These are phyloP conservation scores for Craspedostauros australis DNA, from an alignment of 108 stramenopile species.

Conservation along the genomic window DNA sequence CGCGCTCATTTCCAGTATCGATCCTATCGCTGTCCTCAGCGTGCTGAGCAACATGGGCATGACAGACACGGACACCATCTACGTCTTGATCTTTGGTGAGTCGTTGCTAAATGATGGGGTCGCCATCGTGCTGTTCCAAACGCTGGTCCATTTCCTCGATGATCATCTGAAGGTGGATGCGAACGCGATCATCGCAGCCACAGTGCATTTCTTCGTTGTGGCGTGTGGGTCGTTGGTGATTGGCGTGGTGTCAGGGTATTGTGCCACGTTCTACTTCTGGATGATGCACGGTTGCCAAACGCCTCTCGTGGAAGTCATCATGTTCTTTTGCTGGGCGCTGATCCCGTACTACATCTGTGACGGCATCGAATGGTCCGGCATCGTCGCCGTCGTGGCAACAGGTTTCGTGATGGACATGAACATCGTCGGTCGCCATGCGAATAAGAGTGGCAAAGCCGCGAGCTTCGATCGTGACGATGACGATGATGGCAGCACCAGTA, in stretches of 20 bases:
- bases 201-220: constrained; percentile 77
- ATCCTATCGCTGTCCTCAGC: constrained; percentile 85
- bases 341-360: constrained; percentile 89
- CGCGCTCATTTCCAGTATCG: constrained; percentile 82
- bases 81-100: constrained; percentile 91
- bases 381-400: constrained; percentile 87
- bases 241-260: constrained; percentile 62
- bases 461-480: constrained; percentile 27
- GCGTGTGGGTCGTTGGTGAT: constrained; percentile 73
- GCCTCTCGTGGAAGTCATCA: constrained; percentile 76
- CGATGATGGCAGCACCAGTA: constrained; percentile 40
- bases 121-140: constrained; percentile 75
- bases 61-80: constrained; percentile 66
- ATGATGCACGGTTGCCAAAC: constrained; percentile 57
- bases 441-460: constrained; percentile 1
- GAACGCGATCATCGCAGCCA: constrained; percentile 51
- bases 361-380: constrained; percentile 85
- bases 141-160: constrained; percentile 81
- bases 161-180: constrained; percentile 61
- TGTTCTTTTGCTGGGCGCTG: constrained; percentile 85
- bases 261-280: constrained; percentile 77
- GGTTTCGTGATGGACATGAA: constrained; percentile 88
- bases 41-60: constrained; percentile 80
- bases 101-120: constrained; percentile 93
- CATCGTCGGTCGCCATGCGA: constrained; percentile 53